Evolutionary conservation across 768 basidiomycete species (phyloP).

Genomic region (Sarcodon aspratus): DNA sequence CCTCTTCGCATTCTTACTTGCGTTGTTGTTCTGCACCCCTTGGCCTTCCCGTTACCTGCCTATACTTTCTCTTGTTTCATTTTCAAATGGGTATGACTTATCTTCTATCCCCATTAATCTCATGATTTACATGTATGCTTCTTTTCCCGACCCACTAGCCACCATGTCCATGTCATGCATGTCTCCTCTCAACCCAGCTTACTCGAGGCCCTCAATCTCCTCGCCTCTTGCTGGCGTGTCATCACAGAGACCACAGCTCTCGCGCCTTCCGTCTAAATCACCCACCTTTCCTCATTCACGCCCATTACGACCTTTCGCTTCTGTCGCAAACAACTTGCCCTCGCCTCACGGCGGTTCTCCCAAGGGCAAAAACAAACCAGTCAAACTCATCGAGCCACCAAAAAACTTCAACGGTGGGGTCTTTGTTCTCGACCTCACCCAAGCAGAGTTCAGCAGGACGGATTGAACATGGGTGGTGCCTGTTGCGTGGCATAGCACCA

Average conservation of each 20-base stretch:
- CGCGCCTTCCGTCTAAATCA: slow-evolving; percentile 19
- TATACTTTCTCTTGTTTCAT: too few species aligned
- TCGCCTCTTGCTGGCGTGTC: slow-evolving; percentile 47
- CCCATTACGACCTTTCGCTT: slow-evolving; percentile 68
- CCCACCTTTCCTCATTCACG: slow-evolving; percentile 61
- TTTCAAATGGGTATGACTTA: too few species aligned
- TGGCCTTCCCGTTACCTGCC: too few species aligned
- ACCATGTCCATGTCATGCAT: slow-evolving; percentile 12
- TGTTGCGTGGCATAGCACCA: background rate
- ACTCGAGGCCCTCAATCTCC: slow-evolving; percentile 27
- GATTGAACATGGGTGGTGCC: slow-evolving; percentile 20
- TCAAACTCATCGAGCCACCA: slow-evolving; percentile 75
- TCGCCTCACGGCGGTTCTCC: slow-evolving; percentile 1
- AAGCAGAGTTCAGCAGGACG: slow-evolving; percentile 71
- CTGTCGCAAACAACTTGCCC: slow-evolving; percentile 30
- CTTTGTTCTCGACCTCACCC: slow-evolving; percentile 73
- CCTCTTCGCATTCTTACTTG: too few species aligned
- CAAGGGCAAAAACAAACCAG: slow-evolving; percentile 29
- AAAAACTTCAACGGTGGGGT: slow-evolving; percentile 49
- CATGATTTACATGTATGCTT: too few species aligned
- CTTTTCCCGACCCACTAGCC: slow-evolving; percentile 3
- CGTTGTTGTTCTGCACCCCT: too few species aligned
- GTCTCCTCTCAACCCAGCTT: slow-evolving; percentile 9
- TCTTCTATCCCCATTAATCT: too few species aligned
- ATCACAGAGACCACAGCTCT: slow-evolving; percentile 21